phyloP scores from a whole-genome alignment of 192 early-diverging fungal species.

The Linnemannia elongata region DNA sequence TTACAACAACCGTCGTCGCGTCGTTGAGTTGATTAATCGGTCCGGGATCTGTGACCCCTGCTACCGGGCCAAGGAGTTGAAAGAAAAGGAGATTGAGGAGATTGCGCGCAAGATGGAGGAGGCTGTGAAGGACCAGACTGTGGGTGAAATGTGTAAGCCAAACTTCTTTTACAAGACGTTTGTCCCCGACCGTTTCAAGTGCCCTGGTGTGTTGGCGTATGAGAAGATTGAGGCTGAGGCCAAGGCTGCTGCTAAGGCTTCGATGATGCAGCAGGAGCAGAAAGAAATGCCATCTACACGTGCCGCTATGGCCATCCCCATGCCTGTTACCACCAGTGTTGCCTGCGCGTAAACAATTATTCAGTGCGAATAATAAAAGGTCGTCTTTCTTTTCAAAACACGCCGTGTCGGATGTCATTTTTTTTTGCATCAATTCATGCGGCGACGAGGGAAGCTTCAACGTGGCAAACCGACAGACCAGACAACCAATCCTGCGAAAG shows the following conservation, averaged over 20 bases:
- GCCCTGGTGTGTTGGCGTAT: conserved; percentile 16
- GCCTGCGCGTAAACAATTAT: not conserved
- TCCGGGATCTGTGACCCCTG: not conserved
- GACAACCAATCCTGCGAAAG: too few relatives aligned
- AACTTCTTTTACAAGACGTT: conserved; percentile 22
- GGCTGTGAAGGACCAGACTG: conserved; percentile 29
- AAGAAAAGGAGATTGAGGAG: conserved; percentile 9
- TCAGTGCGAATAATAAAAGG: not conserved
- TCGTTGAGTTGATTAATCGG: conserved; percentile 29
- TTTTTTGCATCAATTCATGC: not conserved
- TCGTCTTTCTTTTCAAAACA: not conserved
- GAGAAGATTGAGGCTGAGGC: conserved; percentile 16
- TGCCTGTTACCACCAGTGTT: not conserved
- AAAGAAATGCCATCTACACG: not conserved
- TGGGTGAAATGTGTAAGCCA: conserved; percentile 1
- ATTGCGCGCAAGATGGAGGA: conserved; percentile 49
- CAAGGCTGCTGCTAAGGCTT: not conserved
- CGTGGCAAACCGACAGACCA: too few relatives aligned
- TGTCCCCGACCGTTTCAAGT: conserved; percentile 24
- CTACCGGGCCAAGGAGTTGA: not conserved
- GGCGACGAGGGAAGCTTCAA: too few relatives aligned
- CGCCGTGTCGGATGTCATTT: not conserved
- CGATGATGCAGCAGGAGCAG: not conserved
- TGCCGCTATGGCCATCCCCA: not conserved
- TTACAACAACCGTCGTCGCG: conserved; percentile 47